phyloP scores from a whole-genome alignment of 176 grass and related monocot genomes.

The Eragrostis nindensis region DNA sequence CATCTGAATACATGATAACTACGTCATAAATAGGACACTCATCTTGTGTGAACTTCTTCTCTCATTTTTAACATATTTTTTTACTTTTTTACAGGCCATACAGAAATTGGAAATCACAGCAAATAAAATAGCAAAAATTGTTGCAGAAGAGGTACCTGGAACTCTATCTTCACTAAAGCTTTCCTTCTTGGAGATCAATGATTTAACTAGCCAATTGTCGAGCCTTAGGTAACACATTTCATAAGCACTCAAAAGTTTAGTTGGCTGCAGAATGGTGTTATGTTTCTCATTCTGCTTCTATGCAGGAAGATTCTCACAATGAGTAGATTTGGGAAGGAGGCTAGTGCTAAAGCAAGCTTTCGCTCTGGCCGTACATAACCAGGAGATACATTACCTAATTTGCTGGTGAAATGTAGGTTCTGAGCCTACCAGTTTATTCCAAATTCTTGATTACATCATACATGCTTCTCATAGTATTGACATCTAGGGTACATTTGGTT shows the following conservation, averaged over 20 bases:
- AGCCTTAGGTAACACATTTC: conserved; percentile 42
- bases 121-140: conserved; percentile 40
- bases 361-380: neutral
- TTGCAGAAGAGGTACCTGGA: conserved; percentile 50
- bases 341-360: conserved; percentile 6
- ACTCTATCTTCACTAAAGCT: conserved; percentile 54
- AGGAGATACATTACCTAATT: conserved; percentile 4
- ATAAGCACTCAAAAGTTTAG: neutral
- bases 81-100: conserved; percentile 27
- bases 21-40: neutral
- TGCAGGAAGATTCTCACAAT: conserved; percentile 43
- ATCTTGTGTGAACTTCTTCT: neutral
- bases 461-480: neutral
- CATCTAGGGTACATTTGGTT: neutral
- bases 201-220: conserved; percentile 57
- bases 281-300: neutral
- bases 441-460: neutral
- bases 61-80: neutral
- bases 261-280: neutral
- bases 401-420: neutral
- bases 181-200: conserved; percentile 57
- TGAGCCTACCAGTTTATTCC: neutral
- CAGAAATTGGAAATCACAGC: conserved; percentile 29
- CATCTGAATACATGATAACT: neutral
- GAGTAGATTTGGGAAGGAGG: conserved; percentile 27